These are phyloP conservation scores for Talaromyces adpressus DNA, from an alignment of 495 filamentous ascomycete genomes.

Conservation along the genomic window DNA sequence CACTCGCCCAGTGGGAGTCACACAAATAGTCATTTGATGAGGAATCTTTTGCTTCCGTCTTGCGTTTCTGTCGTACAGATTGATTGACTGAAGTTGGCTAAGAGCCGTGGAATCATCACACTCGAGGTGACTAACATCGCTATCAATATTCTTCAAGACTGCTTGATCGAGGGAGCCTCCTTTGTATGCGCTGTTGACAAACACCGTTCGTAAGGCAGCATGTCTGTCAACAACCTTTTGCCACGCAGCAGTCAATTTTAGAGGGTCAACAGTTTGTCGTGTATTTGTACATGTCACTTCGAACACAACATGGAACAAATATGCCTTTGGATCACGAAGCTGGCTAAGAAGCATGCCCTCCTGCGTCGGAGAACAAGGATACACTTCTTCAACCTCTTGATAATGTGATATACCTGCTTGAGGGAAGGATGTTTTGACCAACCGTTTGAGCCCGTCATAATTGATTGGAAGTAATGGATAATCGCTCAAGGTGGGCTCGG, in stretches of 20 bases:
- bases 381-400: conserved; percentile 48
- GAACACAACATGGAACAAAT: conserved; percentile 41
- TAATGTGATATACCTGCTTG: conserved; percentile 38
- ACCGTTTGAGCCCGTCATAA: conserved; percentile 40
- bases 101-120: conserved; percentile 31
- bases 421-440: conserved; percentile 37
- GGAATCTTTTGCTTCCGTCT: conserved; percentile 29
- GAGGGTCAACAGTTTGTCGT: conserved; percentile 24
- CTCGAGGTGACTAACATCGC: conserved; percentile 28
- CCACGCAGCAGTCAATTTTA: conserved; percentile 44
- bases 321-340: conserved; percentile 38
- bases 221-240: conserved; percentile 45
- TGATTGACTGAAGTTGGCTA: conserved; percentile 28
- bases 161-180: conserved; percentile 49
- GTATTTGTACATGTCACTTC: conserved; percentile 27
- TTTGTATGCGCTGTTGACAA: conserved; percentile 45
- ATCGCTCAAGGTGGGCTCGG: conserved; percentile 54
- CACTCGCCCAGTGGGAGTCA: conserved; percentile 28
- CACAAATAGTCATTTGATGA: conserved; percentile 44
- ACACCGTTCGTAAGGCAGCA: conserved; percentile 46
- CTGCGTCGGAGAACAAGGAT: conserved; percentile 60
- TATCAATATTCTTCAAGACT: conserved; percentile 35
- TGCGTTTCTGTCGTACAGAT: conserved; percentile 25
- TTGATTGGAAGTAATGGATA: conserved; percentile 58
- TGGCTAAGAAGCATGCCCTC: conserved; percentile 62